Conservation (phyloP, 345 rosid genomes). For the Moringa oleifera region DNA sequence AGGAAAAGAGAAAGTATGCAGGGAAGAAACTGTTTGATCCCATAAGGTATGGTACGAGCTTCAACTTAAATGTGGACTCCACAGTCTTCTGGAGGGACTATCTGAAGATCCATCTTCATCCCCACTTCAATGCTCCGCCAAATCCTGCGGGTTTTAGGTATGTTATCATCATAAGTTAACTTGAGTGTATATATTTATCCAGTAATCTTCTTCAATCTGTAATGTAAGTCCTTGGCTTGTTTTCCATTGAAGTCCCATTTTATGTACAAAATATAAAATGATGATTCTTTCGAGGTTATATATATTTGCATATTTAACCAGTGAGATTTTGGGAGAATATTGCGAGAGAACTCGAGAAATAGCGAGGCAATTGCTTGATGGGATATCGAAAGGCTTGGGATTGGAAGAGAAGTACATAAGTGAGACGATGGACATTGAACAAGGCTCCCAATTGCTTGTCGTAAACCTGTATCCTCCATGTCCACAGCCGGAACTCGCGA, state of each 20-base stretch:
- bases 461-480: conserved; percentile 35
- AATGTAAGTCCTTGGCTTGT: no score
- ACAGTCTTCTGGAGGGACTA: conserved; percentile 38
- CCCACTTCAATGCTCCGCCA: conserved; percentile 30
- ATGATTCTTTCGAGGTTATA: no score
- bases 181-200: no score
- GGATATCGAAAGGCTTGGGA: conserved; percentile 28
- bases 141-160: conserved; percentile 35
- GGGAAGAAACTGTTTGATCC: conserved; percentile 35
- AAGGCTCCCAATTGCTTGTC: conserved; percentile 20
- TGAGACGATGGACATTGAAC: conserved; percentile 17
- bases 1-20: conserved; percentile 21
- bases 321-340: conserved; percentile 21
- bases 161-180: no score
- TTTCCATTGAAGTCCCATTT: no score
- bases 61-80: conserved; percentile 20
- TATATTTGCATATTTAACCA: no score
- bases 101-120: conserved; percentile 38
- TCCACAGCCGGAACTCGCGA: conserved; percentile 32
- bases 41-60: conserved; percentile 34
- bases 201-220: no score
- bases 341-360: conserved; percentile 21
- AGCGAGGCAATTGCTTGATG: conserved; percentile 27
- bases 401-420: conserved; percentile 20
- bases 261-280: no score